These are phyloP conservation scores for Colletotrichum sublineola DNA, from an alignment of 2,329 filamentous ascomycete genomes.

Conservation along the genomic window DNA sequence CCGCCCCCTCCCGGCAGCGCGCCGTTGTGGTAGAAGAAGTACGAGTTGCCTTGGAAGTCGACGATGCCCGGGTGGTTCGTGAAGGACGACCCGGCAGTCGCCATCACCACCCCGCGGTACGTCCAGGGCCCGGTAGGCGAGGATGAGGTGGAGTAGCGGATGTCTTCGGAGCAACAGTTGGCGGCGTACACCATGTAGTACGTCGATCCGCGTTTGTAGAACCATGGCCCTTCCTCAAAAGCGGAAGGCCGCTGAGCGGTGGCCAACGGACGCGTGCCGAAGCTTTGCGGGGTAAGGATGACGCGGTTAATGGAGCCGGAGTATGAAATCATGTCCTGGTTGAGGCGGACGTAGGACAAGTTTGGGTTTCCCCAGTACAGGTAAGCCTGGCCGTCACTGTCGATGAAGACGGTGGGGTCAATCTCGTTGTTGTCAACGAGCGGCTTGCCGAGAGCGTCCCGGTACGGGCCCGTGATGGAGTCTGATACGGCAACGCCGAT, in stretches of 20 bases:
- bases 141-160: slow-evolving; percentile 48
- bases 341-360: slow-evolving; percentile 55
- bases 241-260: slow-evolving; percentile 22
- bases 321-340: slow-evolving; percentile 56
- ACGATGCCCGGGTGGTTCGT: not conserved
- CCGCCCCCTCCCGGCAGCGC: not conserved
- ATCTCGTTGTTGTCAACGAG: slow-evolving; percentile 51
- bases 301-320: slow-evolving; percentile 34
- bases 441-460: slow-evolving; percentile 49
- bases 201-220: slow-evolving; percentile 48
- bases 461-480: slow-evolving; percentile 52
- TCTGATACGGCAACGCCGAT: slow-evolving; percentile 54
- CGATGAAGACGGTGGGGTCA: slow-evolving; percentile 57
- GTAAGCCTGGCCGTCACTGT: slow-evolving; percentile 59
- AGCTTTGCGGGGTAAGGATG: not conserved
- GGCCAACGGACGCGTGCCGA: slow-evolving; percentile 9
- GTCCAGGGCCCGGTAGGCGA: slow-evolving; percentile 37
- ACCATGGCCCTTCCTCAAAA: slow-evolving; percentile 51
- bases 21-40: slow-evolving; percentile 3
- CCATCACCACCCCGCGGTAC: not conserved
- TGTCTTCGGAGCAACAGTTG: slow-evolving; percentile 50
- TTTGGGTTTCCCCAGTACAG: slow-evolving; percentile 46
- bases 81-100: not conserved
- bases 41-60: not conserved
- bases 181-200: slow-evolving; percentile 51